A percentile compares a stretch with the other conserved stretches of the same genome.
Conservation (phyloP, 345 rosid genomes). For the Eucalyptus polyanthemos region DNA sequence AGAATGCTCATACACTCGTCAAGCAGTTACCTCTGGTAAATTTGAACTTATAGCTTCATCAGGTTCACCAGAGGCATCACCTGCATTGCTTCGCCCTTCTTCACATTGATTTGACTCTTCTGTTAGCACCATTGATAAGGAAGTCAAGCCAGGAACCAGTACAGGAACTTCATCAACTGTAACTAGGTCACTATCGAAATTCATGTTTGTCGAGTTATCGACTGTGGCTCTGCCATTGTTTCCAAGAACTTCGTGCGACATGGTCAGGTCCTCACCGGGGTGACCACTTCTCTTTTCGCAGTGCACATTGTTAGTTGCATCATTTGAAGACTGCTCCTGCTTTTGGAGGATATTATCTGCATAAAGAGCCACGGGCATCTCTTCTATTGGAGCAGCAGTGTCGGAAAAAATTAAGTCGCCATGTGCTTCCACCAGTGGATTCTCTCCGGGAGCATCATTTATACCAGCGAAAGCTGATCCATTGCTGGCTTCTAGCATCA, state of each 20-base stretch:
- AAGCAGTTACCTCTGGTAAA: conserved; percentile 43
- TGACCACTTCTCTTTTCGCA: background rate
- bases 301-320: background rate
- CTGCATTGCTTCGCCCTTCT: background rate
- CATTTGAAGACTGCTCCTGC: conserved; percentile 2
- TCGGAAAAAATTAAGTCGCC: background rate
- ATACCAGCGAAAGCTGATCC: background rate
- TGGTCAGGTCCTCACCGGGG: background rate
- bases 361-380: conserved; percentile 7
- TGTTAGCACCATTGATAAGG: conserved; percentile 1
- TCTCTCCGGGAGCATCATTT: background rate
- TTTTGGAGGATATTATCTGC: conserved; percentile 20
- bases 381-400: background rate
- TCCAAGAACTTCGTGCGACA: background rate
- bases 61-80: conserved; percentile 10
- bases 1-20: conserved; percentile 8
- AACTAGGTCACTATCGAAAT: conserved; percentile 15
- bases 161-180: conserved; percentile 29
- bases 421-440: background rate
- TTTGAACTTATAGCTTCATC: conserved; percentile 9
- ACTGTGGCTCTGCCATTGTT: background rate
- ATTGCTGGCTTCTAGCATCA: background rate
- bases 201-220: background rate
- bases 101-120: conserved; percentile 7
- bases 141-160: conserved; percentile 61